Evolutionary conservation across 768 basidiomycete genomes (phyloP).

Genomic region (Terana coerulea): DNA sequence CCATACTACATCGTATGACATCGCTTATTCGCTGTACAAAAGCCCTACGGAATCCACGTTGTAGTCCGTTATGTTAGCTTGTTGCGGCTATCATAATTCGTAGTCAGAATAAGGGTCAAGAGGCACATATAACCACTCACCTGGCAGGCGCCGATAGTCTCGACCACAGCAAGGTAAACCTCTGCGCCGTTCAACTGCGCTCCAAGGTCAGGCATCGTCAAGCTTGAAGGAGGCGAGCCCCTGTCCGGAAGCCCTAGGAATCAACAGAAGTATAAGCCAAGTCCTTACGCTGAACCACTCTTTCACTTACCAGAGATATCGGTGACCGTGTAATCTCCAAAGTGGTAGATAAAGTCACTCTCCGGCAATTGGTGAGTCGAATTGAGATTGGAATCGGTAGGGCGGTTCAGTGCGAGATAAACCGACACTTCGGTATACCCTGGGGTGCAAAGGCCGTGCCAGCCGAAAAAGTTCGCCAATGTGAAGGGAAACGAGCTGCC

Average conservation of each 20-base stretch:
- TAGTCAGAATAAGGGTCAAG: no score
- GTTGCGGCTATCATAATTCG: no score
- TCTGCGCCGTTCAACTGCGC: not conserved
- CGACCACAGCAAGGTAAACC: not conserved
- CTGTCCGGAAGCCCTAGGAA: not conserved
- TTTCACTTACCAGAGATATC: not conserved
- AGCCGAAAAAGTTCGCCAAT: not conserved
- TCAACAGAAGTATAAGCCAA: not conserved
- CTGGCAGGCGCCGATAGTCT: not conserved
- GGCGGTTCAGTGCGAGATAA: not conserved
- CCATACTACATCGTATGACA: no score
- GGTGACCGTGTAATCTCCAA: not conserved
- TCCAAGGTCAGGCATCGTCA: conserved; percentile 5
- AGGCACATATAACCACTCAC: not conserved
- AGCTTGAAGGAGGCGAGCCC: not conserved
- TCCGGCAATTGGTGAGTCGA: not conserved
- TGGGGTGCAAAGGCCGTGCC: not conserved
- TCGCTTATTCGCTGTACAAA: no score
- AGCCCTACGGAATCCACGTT: no score
- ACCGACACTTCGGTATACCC: not conserved
- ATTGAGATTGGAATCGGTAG: not conserved
- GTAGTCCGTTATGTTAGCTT: no score
- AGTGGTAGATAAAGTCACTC: not conserved
- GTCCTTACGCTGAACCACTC: not conserved
- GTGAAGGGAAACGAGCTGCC: not conserved